Evolutionary conservation across 1,284 basidiomycete genomes (phyloP), one percentile per base, ranked within the genome.

Genomic region (Pseudozyma hubeiensis): DNA sequence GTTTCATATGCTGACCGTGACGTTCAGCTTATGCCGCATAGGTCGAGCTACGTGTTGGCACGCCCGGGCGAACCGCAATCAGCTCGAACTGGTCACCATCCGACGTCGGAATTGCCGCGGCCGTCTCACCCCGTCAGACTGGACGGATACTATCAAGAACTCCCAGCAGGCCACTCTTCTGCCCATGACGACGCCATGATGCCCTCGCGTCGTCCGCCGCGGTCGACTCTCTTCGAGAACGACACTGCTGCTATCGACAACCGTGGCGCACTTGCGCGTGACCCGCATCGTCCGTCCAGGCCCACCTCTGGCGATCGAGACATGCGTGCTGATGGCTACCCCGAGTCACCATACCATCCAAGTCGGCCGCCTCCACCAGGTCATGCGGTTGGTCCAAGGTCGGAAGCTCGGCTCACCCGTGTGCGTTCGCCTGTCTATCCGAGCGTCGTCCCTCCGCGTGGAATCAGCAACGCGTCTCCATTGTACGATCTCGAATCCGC

Each of bases 391-490:
- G 66, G 59, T 56, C 44, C 56, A 24, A 64, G 66, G 35, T 30
- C 37, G 31, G 66, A 69, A 11, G 30, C 30, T 5, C 17, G 48
- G 19, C 30, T 45, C 9, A 13, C 66, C 7, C 66, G 56, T 9
- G 40, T 34, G 39, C 56, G n/a, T 30, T 69, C 66, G n/a, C 66
- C 66, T 13, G 56, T 31, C 19, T 69, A 64, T 56, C 47, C 60
- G 3, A 30, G 48, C 45, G 53, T 61, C 30, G 9, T 35, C 35
- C 56, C 56, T 19, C 39, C 61, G n/a, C 52, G 56, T 7, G 57
- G 59, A 5, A 43, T 68, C 50, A 68, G 66, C 56, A 54, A 68
- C 16, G 13, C 49, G 16, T 69, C 66, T 29, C 60, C 47, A 14
- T 43, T 60, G 24, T 53, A 68, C 17, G 9, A 47, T 7, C 9